These are phyloP conservation scores for Xylaria longipes DNA, from an alignment of 495 filamentous ascomycete genomes.

Conservation along the genomic window DNA sequence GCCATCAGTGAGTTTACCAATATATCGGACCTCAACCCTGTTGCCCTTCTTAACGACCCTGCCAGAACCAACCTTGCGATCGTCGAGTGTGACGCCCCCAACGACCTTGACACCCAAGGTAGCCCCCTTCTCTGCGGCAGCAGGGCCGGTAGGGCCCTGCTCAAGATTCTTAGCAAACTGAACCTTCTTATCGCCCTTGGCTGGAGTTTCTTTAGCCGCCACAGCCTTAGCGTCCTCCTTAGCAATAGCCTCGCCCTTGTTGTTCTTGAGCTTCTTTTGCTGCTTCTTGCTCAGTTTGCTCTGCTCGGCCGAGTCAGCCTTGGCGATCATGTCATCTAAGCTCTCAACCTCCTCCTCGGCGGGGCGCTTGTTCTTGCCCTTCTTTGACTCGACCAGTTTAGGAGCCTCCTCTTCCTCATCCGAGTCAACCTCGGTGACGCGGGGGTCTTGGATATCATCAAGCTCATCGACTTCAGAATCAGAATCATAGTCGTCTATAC, in stretches of 20 bases:
- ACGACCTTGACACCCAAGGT: slow-evolving; percentile 74
- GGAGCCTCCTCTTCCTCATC: slow-evolving; percentile 77
- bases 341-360: slow-evolving; percentile 73
- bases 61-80: slow-evolving; percentile 89
- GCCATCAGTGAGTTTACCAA: slow-evolving; percentile 90
- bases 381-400: slow-evolving; percentile 73
- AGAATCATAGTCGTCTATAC: slow-evolving; percentile 63
- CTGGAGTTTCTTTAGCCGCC: slow-evolving; percentile 52
- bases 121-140: slow-evolving; percentile 49
- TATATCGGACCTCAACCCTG: slow-evolving; percentile 91
- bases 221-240: slow-evolving; percentile 64
- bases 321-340: slow-evolving; percentile 80
- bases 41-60: slow-evolving; percentile 82
- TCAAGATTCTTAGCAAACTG: slow-evolving; percentile 99
- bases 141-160: slow-evolving; percentile 84
- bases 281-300: slow-evolving; percentile 92
- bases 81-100: slow-evolving; percentile 88
- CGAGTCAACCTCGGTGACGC: slow-evolving; percentile 83
- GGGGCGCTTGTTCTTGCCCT: slow-evolving; percentile 86
- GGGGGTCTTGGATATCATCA: slow-evolving; percentile 78
- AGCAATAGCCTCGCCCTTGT: slow-evolving; percentile 80
- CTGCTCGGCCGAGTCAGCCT: slow-evolving; percentile 49
- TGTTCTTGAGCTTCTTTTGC: slow-evolving; percentile 98
- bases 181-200: slow-evolving; percentile 89
- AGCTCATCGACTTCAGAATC: slow-evolving; percentile 83